Conservation (phyloP, 768 basidiomycete species). For the Leccinum broughii region DNA sequence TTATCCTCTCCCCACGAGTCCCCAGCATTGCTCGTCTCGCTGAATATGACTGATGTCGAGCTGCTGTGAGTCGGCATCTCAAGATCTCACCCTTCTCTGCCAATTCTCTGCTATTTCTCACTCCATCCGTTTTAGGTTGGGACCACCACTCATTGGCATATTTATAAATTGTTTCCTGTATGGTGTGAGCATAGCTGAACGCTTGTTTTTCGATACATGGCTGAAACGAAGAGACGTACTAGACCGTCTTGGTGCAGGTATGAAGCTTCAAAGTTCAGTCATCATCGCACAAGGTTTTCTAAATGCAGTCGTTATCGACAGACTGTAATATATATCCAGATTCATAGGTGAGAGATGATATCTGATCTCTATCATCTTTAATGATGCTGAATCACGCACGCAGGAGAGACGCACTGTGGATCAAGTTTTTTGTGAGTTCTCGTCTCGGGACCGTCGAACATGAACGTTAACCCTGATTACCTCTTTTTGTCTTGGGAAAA, state of each 20-base stretch:
- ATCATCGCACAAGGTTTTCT: background rate
- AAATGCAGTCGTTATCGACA: background rate
- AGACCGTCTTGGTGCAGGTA: background rate
- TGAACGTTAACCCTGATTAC: background rate
- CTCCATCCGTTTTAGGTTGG: background rate
- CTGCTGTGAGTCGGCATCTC: background rate
- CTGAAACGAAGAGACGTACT: background rate
- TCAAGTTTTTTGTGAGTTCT: conserved; percentile 44
- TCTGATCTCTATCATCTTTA: background rate
- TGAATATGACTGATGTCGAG: background rate
- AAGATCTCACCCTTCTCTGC: background rate
- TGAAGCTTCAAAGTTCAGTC: background rate
- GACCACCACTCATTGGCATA: background rate
- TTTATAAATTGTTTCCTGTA: background rate
- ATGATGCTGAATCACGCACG: background rate
- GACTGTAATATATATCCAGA: conserved; percentile 19
- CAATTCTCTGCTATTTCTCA: background rate
- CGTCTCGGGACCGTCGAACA: background rate
- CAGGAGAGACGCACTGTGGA: conserved; percentile 44
- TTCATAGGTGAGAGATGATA: conserved; percentile 33
- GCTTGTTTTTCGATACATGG: background rate
- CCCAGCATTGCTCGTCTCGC: background rate
- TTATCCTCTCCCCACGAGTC: background rate
- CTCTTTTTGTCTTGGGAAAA: background rate
- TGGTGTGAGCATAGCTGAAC: background rate